Base-by-base conservation (phyloP, 1,139 yeast species). In the Candida glucosophila region DNA sequence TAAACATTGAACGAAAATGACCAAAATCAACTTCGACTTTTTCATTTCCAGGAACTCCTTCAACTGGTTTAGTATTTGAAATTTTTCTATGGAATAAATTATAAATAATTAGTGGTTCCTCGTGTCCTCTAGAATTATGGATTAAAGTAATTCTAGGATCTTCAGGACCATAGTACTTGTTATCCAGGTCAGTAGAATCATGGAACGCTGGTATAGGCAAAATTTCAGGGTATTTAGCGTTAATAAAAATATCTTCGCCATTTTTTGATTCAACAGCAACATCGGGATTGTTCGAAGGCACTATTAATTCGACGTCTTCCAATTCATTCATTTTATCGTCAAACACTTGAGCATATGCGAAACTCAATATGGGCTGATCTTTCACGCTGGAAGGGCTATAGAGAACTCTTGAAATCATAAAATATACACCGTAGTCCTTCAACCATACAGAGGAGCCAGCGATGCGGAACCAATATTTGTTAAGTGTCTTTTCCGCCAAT, bases 401-500 rank as follows among this genome's bases (percentile, higher is more conserved):
- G 9, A 58, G 31, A 6, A 59, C 33, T 29, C 67, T 36, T 6
- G 62, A 51, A 10, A 58, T 51, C 51, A 52, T 46, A 28, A 45
- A 54, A 35, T 58, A 62, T 2, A 57, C 57, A 2, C 62, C 63
- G 30, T 57, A 58, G 25, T 59, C 53, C 32, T 57, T 52, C 15
- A 60, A 38, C 61, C 62, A 60, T 4, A 59, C 64, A 1, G 61
- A 52, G 2, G 63, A 49, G 1, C 65, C 67, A 0, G 62, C 58
- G 20, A 60, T 43, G 25, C 56, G 40, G 34, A 41, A 58, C 64
- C 66, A 60, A 30, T 49, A 47, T 23, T 43, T 41, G 13, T 52
- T 55, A 7, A 49, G 48, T 10, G 52, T 47, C 6, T 47, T 44
- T 21, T 43, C 34, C 22, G 49, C 30, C 19, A 59, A 29, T 32